Evolutionary conservation across 805 yeast genomes (phyloP).

Genomic region (Lachancea dasiensis): DNA sequence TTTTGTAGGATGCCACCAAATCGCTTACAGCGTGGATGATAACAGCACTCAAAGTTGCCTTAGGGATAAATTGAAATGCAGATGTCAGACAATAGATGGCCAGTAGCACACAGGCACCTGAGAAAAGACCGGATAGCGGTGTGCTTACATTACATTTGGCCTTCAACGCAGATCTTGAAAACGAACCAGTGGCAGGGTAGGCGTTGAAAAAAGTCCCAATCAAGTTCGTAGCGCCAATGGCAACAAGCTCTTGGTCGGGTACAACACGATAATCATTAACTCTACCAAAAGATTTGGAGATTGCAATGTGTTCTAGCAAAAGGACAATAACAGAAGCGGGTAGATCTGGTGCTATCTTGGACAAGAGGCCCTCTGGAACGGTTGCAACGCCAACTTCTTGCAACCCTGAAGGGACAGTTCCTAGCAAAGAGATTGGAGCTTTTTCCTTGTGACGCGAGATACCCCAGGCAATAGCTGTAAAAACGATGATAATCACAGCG

Average conservation of each 20-base stretch:
- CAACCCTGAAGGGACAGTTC: slow-evolving; percentile 79
- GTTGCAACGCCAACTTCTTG: slow-evolving; percentile 67
- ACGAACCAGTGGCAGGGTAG: slow-evolving; percentile 94
- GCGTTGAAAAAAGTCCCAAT: slow-evolving; percentile 90
- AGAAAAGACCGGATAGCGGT: slow-evolving; percentile 85
- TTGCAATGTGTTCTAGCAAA: slow-evolving; percentile 87
- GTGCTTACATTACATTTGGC: slow-evolving; percentile 94
- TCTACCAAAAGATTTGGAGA: slow-evolving; percentile 89
- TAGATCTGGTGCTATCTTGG: slow-evolving; percentile 63
- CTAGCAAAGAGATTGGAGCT: slow-evolving; percentile 51
- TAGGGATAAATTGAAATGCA: slow-evolving; percentile 85
- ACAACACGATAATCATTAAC: slow-evolving; percentile 83
- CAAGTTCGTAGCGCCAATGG: slow-evolving; percentile 87
- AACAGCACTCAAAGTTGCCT: slow-evolving; percentile 79
- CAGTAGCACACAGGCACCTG: slow-evolving; percentile 81
- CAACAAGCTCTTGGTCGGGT: slow-evolving; percentile 91
- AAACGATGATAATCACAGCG: slow-evolving; percentile 74
- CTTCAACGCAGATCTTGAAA: slow-evolving; percentile 89
- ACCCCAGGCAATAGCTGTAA: slow-evolving; percentile 80
- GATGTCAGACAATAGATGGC: slow-evolving; percentile 80
- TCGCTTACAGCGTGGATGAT: slow-evolving; percentile 93
- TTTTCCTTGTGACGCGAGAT: slow-evolving; percentile 48
- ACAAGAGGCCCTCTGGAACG: slow-evolving; percentile 53
- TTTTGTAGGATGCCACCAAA: slow-evolving; percentile 62
- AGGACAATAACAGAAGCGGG: slow-evolving; percentile 83